phyloP scores from a whole-genome alignment of 2,329 filamentous ascomycete genomes.

The Verticillium klebahnii region DNA sequence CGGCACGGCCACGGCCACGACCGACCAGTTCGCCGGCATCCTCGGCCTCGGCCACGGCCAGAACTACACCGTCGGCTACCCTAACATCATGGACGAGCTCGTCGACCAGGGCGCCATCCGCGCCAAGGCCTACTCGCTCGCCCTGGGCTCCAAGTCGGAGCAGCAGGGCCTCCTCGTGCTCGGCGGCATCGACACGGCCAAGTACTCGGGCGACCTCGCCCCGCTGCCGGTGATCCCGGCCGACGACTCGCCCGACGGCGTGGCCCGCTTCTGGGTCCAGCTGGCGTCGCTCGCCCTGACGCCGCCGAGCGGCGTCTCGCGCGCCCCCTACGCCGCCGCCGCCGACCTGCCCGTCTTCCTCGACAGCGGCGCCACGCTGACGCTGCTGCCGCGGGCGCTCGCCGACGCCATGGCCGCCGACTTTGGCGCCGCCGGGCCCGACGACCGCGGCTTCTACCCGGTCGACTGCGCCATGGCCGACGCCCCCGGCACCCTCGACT shows the following conservation, averaged over 20 bases:
- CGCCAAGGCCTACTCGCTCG: conserved; percentile 61
- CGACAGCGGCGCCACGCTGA: conserved; percentile 67
- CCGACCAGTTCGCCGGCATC: conserved; percentile 53
- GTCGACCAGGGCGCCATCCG: conserved; percentile 47
- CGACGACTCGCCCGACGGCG: conserved; percentile 47
- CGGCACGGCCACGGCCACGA: conserved; percentile 52
- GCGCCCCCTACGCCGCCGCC: conserved; percentile 18
- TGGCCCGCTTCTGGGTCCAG: conserved; percentile 47
- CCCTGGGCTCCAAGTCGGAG: conserved; percentile 56
- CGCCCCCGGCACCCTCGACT: conserved; percentile 40
- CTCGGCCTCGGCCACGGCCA: conserved; percentile 69
- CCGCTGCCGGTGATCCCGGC: conserved; percentile 57
- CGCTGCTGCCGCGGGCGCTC: conserved; percentile 57
- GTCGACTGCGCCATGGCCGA: conserved; percentile 39
- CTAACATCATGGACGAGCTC: conserved; percentile 48
- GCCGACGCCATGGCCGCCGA: conserved; percentile 43
- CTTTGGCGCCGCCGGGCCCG: conserved; percentile 36
- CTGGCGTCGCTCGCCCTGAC: conserved; percentile 40
- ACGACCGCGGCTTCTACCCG: conserved; percentile 38
- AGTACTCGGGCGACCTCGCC: conserved; percentile 56
- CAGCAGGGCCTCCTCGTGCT: conserved; percentile 62
- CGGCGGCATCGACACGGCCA: conserved; percentile 61
- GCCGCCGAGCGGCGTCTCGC: conserved; percentile 26
- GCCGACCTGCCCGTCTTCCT: conserved; percentile 55
- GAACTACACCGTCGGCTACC: conserved; percentile 40